Percentiles rank a stretch among this genome's conserved stretches.
phyloP scores from a whole-genome alignment of 2,329 filamentous ascomycete genomes.

The Diaporthe citrichinensis region DNA sequence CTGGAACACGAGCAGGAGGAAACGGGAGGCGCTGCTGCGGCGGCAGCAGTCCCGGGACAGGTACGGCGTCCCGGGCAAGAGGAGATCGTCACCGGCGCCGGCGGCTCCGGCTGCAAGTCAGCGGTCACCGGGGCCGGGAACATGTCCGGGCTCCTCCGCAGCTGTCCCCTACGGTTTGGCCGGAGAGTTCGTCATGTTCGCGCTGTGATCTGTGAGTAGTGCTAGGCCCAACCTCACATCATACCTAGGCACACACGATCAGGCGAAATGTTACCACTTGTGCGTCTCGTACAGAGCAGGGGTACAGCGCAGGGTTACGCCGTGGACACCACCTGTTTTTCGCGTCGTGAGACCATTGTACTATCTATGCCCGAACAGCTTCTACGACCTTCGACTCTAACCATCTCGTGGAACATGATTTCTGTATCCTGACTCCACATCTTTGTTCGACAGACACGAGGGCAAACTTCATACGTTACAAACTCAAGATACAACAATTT shows the following conservation, averaged over 20 bases:
- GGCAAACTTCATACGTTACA: background rate
- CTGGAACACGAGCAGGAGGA: constrained; percentile 18
- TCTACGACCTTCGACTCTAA: too few species aligned
- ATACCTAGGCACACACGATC: too few species aligned
- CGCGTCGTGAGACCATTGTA: too few species aligned
- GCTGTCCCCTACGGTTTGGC: background rate
- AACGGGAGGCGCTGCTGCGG: constrained; percentile 7
- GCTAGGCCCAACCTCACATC: background rate
- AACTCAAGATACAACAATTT: background rate
- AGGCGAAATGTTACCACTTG: too few species aligned
- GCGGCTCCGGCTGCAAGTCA: background rate
- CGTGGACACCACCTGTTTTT: too few species aligned
- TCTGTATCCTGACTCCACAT: too few species aligned
- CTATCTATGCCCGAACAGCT: too few species aligned
- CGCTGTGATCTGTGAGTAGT: background rate
- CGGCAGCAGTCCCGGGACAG: background rate
- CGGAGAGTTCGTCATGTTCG: constrained; percentile 9
- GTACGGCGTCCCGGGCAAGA: background rate
- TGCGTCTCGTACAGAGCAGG: too few species aligned
- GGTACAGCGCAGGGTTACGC: too few species aligned
- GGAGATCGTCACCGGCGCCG: background rate
- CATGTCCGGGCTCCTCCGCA: background rate
- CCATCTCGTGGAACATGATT: too few species aligned
- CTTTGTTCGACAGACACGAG: background rate
- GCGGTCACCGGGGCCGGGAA: constrained; percentile 2